A percentile compares a stretch with the other conserved stretches of the same genome.
Evolutionary conservation across 331 rosid species (phyloP).

Genomic region (Saraca asoca): DNA sequence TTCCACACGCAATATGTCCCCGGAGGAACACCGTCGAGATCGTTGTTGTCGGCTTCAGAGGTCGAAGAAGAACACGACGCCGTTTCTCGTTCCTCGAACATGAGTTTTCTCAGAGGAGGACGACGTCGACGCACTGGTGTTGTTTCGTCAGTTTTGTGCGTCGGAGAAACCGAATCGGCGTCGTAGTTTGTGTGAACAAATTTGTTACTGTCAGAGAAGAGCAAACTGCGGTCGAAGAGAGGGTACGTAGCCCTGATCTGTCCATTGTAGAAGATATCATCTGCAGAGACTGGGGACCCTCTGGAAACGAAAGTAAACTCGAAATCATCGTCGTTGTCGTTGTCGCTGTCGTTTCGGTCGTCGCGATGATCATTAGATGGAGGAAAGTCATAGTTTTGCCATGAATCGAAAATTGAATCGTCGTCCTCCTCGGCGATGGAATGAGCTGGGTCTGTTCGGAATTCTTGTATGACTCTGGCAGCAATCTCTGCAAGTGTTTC

Average conservation of each 20-base stretch:
- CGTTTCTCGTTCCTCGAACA: conserved; percentile 58
- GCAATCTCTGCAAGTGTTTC: conserved; percentile 60
- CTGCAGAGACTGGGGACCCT: conserved; percentile 68
- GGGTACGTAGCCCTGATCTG: conserved; percentile 72
- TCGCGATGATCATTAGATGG: background rate
- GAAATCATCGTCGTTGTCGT: conserved; percentile 43
- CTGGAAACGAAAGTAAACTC: conserved; percentile 59
- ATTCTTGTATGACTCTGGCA: conserved; percentile 59
- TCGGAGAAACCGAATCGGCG: conserved; percentile 4
- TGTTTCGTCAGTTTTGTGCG: background rate
- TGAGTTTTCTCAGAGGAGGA: conserved; percentile 61
- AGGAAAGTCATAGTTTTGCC: background rate
- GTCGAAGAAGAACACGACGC: conserved; percentile 42
- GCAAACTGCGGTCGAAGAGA: conserved; percentile 42
- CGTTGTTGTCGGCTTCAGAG: conserved; percentile 48
- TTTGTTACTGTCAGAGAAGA: background rate
- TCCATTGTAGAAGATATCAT: conserved; percentile 81
- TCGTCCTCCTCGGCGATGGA: background rate
- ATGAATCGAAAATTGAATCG: conserved; percentile 5
- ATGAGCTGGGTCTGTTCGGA: conserved; percentile 31
- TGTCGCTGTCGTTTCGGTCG: background rate
- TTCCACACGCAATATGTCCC: conserved; percentile 72
- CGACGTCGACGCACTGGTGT: conserved; percentile 46
- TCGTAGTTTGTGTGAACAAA: conserved; percentile 3
- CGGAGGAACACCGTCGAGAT: conserved; percentile 42